phyloP scores from a whole-genome alignment of 495 filamentous ascomycete genomes.

The Aspergillus avenaceus region DNA sequence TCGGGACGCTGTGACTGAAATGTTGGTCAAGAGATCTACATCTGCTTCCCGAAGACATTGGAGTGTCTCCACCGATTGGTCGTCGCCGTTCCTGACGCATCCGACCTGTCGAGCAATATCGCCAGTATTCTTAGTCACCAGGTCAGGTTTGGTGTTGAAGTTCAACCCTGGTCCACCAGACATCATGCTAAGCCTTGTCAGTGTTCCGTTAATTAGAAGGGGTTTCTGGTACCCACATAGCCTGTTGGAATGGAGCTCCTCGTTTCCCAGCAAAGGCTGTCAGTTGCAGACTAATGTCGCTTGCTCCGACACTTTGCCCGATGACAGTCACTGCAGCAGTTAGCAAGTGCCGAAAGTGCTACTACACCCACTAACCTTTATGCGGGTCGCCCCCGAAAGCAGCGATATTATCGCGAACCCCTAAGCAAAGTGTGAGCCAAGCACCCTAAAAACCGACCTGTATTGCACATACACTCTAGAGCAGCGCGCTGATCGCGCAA shows the following conservation, averaged over 20 bases:
- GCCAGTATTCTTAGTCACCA: conserved; percentile 29
- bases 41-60: conserved; percentile 28
- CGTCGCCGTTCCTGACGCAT: conserved; percentile 15
- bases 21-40: conserved; percentile 24
- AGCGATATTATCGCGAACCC: conserved; percentile 28
- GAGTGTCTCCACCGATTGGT: conserved; percentile 16
- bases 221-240: conserved; percentile 8
- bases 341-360: too few relatives aligned
- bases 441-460: too few relatives aligned
- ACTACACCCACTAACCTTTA: conserved; percentile 11
- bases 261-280: conserved; percentile 29
- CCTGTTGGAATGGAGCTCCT: conserved; percentile 13
- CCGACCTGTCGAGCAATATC: conserved; percentile 21
- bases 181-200: too few relatives aligned
- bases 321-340: conserved; percentile 16
- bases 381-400: conserved; percentile 28
- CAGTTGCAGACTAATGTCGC: conserved; percentile 38
- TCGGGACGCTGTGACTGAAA: conserved; percentile 17
- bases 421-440: conserved; percentile 6
- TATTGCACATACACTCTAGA: conserved; percentile 25
- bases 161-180: conserved; percentile 39
- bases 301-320: conserved; percentile 29
- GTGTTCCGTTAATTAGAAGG: too few relatives aligned
- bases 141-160: conserved; percentile 34
- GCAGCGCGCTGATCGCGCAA: conserved; percentile 26